A percentile compares a stretch with the other conserved stretches of the same genome.
phyloP scores from a whole-genome alignment of 1,284 basidiomycete genomes.

The Ustilago cynodontis region DNA sequence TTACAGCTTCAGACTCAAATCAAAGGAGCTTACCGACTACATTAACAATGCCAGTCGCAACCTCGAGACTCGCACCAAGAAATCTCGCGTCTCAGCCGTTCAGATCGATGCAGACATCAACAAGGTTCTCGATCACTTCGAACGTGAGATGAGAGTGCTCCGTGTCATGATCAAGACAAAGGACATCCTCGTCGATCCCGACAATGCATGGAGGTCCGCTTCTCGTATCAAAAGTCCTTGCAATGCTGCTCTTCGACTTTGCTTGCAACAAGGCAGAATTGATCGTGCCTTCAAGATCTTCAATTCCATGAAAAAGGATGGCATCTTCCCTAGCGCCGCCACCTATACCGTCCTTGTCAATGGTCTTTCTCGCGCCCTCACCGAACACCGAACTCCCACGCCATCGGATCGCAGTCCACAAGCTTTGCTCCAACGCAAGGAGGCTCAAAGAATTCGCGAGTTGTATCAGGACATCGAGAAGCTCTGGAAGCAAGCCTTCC shows the following conservation, averaged over 20 bases:
- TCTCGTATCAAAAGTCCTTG: slow-evolving; percentile 44
- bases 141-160: slow-evolving; percentile 40
- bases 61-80: not conserved
- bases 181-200: slow-evolving; percentile 32
- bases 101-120: slow-evolving; percentile 18
- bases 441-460: slow-evolving; percentile 15
- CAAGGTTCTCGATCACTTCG: slow-evolving; percentile 18
- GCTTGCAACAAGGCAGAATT: slow-evolving; percentile 8
- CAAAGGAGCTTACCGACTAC: slow-evolving; percentile 16
- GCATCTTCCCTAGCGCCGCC: slow-evolving; percentile 35
- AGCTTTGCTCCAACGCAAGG: slow-evolving; percentile 6
- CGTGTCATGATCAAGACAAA: slow-evolving; percentile 44
- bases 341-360: slow-evolving; percentile 30
- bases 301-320: slow-evolving; percentile 53
- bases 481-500: slow-evolving; percentile 43
- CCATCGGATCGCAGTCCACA: not conserved
- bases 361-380: slow-evolving; percentile 13
- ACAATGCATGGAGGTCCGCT: slow-evolving; percentile 39
- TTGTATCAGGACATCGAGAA: slow-evolving; percentile 30
- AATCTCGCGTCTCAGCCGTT: not conserved
- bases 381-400: not conserved
- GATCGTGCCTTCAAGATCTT: slow-evolving; percentile 32
- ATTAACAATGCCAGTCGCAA: slow-evolving; percentile 1
- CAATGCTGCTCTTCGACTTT: slow-evolving; percentile 37
- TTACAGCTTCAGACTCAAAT: slow-evolving; percentile 28